Conservation (phyloP, 148 eudicot species). For the Vaccinium darrowii region DNA sequence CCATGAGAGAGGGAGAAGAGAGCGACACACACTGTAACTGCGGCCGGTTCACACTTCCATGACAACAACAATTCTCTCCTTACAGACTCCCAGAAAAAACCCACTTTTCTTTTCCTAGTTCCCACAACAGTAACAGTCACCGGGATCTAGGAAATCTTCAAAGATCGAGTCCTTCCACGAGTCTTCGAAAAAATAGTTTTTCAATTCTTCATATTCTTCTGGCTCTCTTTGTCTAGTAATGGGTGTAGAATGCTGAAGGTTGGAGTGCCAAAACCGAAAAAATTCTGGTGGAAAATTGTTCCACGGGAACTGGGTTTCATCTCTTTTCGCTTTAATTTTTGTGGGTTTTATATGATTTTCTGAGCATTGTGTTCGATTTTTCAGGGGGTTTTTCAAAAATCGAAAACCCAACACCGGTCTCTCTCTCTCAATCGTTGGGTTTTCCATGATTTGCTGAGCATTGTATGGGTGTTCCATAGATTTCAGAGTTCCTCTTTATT, state of each 20-base stretch:
- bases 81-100: background rate
- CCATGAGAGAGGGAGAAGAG: background rate
- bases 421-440: background rate
- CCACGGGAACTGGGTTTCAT: background rate
- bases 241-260: conserved; percentile 2
- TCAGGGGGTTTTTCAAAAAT: background rate
- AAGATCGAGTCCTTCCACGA: background rate
- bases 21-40: background rate
- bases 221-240: background rate
- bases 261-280: background rate
- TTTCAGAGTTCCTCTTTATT: background rate
- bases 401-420: background rate
- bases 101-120: background rate
- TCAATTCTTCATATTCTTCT: background rate
- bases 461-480: conserved; percentile 5
- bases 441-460: background rate
- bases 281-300: background rate
- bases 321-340: background rate
- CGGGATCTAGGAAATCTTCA: background rate
- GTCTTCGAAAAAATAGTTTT: background rate
- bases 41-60: background rate
- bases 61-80: background rate
- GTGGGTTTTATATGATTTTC: background rate
- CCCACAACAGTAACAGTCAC: background rate
- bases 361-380: conserved; percentile 6